phyloP scores from a whole-genome alignment of 2,329 filamentous ascomycete genomes.

The Penicillium sp. region DNA sequence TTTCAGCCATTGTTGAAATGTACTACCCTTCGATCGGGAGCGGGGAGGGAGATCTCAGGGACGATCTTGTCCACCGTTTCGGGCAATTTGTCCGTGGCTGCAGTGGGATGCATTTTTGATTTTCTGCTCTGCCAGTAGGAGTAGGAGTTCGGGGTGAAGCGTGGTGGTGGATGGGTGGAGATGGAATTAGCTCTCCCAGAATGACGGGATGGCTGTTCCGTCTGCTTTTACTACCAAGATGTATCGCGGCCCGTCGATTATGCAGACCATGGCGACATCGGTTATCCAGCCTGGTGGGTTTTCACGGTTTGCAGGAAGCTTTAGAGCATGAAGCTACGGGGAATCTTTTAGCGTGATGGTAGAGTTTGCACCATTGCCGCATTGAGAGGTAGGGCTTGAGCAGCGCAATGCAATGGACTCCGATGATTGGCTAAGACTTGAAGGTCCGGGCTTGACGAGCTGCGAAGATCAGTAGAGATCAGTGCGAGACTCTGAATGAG shows the following conservation, averaged over 20 bases:
- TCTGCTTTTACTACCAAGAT: background rate
- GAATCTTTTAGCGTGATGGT: conserved; percentile 19
- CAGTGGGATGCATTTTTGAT: conserved; percentile 12
- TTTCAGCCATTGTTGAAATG: conserved; percentile 14
- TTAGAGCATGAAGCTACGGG: conserved; percentile 17
- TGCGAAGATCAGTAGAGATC: conserved; percentile 18
- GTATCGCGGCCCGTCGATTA: conserved; percentile 2
- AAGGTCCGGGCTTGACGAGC: conserved; percentile 11
- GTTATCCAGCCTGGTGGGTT: conserved; percentile 19
- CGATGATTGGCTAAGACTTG: conserved; percentile 19
- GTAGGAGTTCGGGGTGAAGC: conserved; percentile 6
- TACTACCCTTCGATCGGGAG: conserved; percentile 21
- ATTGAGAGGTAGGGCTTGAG: conserved; percentile 11
- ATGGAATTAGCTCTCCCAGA: conserved; percentile 2
- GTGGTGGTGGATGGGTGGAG: conserved; percentile 3
- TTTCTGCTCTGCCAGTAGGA: background rate
- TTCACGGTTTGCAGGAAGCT: conserved; percentile 15
- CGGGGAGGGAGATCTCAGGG: conserved; percentile 17
- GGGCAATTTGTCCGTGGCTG: conserved; percentile 30
- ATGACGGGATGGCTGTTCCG: background rate
- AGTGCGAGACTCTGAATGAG: background rate
- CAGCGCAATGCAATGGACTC: background rate
- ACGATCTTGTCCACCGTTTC: conserved; percentile 25
- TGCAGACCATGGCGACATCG: conserved; percentile 15
- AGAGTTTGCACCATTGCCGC: conserved; percentile 17